Evolutionary conservation across 2,329 filamentous ascomycete species (phyloP), one percentile per base, ranked within the genome.

Genomic region (Didymella keratinophila): DNA sequence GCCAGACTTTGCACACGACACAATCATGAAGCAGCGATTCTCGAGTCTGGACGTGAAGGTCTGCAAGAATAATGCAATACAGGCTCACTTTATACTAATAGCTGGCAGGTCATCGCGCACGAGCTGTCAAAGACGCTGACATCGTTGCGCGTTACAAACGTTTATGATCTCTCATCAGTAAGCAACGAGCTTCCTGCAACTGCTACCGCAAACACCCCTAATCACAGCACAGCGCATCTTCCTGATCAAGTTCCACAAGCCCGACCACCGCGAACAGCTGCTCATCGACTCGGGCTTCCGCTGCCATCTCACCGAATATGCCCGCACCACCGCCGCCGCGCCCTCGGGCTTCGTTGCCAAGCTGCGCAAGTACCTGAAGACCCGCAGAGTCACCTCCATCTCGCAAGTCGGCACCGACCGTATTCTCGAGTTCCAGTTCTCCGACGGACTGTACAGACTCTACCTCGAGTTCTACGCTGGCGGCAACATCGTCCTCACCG

Each of bases 381-480:
- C 93, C 10, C 84, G 94, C 61, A 83, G 94, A 56, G 86, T 97
- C 56, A 97, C 94, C 0, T 83, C 86, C 0, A 86, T 99, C 10
- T 80, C 83, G 1, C 95, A 99, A 78, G 86, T 99, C 49, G 95
- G 95, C 47, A 97, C 93, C 2, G 95, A 99, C 76, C 86, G 95
- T 52, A 90, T 99, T 61, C 89, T 99, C 52, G 92, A 98, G 75
- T 87, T 99, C 52, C 86, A 90, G 69, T 97, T 99, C 75, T 96
- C 91, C 68, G 93, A 98, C 81, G 95, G 95, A 11, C 84, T 89
- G 67, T 97, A 96, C 74, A 85, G 89, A 41, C 78, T 99, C 21
- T 97, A 92, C 74, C 81, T 99, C 27, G 95, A 99, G 78, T 99
- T 99, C 80, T 99, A 97, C 74, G 94, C 95, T 1, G 91, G 91